Conservation (phyloP, 495 filamentous ascomycete genomes). For the Cryomyces antarcticus region DNA sequence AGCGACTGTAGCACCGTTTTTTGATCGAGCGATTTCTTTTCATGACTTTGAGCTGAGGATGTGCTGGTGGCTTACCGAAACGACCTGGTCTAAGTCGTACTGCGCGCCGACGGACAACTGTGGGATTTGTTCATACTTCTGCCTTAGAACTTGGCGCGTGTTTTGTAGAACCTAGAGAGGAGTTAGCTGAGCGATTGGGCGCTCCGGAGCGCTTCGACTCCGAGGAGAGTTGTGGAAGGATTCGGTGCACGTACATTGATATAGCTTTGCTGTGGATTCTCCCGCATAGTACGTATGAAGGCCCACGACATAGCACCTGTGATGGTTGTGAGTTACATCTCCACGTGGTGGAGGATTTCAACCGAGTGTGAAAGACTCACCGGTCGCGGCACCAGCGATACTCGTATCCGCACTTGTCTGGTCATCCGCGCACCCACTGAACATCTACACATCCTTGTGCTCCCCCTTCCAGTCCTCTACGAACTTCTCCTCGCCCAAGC, state of each 20-base stretch:
- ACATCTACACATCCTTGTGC: constrained; percentile 36
- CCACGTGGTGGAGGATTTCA: too few species aligned
- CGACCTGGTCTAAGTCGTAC: constrained; percentile 4
- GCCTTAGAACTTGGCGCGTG: constrained; percentile 6
- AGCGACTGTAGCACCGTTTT: too few species aligned
- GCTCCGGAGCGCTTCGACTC: neutral
- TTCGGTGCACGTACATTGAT: constrained; percentile 18
- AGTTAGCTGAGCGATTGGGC: neutral
- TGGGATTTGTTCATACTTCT: constrained; percentile 11
- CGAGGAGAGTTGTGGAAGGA: neutral
- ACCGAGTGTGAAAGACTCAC: constrained; percentile 1
- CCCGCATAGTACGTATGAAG: constrained; percentile 30
- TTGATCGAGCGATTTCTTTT: too few species aligned
- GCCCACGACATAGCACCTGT: constrained; percentile 35
- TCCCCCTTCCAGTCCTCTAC: constrained; percentile 30
- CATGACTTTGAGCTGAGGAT: too few species aligned
- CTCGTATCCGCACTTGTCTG: constrained; percentile 39
- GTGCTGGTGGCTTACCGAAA: too few species aligned
- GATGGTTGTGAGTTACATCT: too few species aligned
- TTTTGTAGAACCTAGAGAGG: constrained; percentile 3
- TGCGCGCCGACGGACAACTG: constrained; percentile 7
- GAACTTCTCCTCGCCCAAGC: constrained; percentile 30
- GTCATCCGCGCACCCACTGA: constrained; percentile 36
- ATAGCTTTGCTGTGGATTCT: constrained; percentile 27
- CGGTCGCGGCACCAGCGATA: constrained; percentile 25